Conservation (phyloP, 2,329 filamentous ascomycete species). For the Raffaelea albimanens region DNA sequence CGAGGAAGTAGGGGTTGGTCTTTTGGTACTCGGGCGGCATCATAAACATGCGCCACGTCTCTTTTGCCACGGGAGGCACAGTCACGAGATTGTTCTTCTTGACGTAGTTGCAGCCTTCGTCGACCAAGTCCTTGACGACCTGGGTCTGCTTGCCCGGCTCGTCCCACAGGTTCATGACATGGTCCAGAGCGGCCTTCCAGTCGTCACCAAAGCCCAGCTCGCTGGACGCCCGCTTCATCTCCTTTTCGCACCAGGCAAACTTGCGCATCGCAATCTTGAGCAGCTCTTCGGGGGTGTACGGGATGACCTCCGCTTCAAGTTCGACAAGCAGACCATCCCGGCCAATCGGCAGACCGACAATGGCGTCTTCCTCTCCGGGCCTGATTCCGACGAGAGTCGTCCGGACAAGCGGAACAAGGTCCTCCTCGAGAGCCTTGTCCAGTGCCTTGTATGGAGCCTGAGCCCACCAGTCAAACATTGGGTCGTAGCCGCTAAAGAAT, state of each 20-base stretch:
- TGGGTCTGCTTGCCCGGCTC: constrained; percentile 42
- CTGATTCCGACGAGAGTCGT: constrained; percentile 32
- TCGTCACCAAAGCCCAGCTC: constrained; percentile 36
- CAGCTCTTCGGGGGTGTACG: constrained; percentile 48
- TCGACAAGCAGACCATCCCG: constrained; percentile 39
- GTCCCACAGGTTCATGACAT: constrained; percentile 45
- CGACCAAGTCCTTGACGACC: constrained; percentile 40
- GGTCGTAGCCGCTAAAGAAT: constrained; percentile 48
- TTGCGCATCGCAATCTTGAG: constrained; percentile 39
- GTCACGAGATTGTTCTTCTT: constrained; percentile 44
- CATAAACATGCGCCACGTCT: constrained; percentile 47
- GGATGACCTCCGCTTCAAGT: constrained; percentile 46
- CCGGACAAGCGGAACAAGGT: constrained; percentile 26
- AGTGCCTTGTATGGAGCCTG: constrained; percentile 32
- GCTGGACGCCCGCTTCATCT: constrained; percentile 41
- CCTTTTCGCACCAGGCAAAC: constrained; percentile 44
- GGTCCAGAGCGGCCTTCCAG: constrained; percentile 44
- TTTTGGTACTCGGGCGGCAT: constrained; percentile 43
- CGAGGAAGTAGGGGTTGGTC: constrained; percentile 50
- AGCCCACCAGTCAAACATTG: constrained; percentile 48
- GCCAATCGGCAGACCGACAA: constrained; percentile 49
- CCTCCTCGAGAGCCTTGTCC: constrained; percentile 23
- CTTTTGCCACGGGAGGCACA: constrained; percentile 40
- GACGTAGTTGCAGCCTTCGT: constrained; percentile 43
- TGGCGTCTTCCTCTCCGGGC: constrained; percentile 33